Percentiles rank a stretch among this genome's conserved stretches.
Conservation (phyloP, 306 rosid genomes). For the Rosa rugosa region DNA sequence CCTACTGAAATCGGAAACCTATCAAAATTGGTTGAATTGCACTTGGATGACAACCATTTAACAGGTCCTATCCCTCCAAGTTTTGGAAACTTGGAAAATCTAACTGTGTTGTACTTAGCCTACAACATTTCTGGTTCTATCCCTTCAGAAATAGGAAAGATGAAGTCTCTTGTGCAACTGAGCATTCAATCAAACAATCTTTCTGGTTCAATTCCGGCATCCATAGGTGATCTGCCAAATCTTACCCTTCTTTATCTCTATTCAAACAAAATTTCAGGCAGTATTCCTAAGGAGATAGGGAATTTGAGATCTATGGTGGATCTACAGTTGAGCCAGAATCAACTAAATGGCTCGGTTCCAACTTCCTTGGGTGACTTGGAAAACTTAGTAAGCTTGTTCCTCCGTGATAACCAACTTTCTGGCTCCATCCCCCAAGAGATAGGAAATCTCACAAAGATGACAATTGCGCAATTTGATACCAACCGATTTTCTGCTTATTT, state of each 20-base stretch:
- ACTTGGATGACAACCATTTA: not conserved
- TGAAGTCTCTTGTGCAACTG: conserved; percentile 1
- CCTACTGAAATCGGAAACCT: conserved; percentile 9
- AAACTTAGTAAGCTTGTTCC: not conserved
- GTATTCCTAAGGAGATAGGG: not conserved
- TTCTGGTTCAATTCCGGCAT: not conserved
- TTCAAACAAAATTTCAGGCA: not conserved
- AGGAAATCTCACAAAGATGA: conserved; percentile 3
- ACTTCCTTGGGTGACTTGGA: not conserved
- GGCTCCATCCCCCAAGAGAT: conserved; percentile 19
- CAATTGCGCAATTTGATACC: not conserved
- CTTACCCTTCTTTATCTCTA: not conserved
- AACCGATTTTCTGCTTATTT: conserved; percentile 14
- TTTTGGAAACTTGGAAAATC: conserved; percentile 9
- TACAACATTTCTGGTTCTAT: not conserved
- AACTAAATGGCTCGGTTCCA: not conserved
- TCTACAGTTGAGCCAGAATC: not conserved
- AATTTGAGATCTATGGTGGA: conserved; percentile 7
- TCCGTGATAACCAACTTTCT: not conserved
- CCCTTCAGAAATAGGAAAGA: not conserved
- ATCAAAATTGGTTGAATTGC: not conserved
- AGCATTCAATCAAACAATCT: not conserved
- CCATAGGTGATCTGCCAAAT: conserved; percentile 3
- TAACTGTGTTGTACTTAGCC: not conserved
- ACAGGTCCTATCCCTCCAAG: not conserved